phyloP scores from a whole-genome alignment of 345 rosid genomes.

The Raphanus raphanistrum region DNA sequence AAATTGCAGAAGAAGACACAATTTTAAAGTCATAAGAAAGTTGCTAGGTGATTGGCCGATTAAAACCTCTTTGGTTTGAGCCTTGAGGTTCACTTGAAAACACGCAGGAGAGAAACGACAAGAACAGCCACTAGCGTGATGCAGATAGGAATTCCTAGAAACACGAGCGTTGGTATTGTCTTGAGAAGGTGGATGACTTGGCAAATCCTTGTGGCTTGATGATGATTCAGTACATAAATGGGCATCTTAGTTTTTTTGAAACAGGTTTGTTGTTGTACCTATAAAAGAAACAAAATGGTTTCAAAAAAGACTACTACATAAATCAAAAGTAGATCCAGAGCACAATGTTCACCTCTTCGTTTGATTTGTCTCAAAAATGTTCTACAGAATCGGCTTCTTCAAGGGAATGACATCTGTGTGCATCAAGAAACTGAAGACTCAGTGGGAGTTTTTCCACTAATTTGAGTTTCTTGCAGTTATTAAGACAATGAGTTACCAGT shows the following conservation, averaged over 20 bases:
- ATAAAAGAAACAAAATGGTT: neutral
- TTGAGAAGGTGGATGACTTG: neutral
- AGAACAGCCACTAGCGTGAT: neutral
- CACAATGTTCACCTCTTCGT: neutral
- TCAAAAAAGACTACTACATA: neutral
- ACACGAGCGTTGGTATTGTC: neutral
- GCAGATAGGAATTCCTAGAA: neutral
- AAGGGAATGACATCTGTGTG: conserved; percentile 14
- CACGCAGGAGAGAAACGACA: neutral
- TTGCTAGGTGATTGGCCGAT: no score
- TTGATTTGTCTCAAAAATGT: neutral
- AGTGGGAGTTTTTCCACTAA: neutral
- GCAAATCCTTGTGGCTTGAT: neutral
- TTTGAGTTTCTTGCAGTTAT: conserved; percentile 21
- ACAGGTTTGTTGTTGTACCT: neutral
- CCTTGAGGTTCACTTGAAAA: neutral
- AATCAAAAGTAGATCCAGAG: neutral
- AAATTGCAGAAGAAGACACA: no score
- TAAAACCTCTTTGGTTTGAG: no score
- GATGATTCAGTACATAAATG: neutral
- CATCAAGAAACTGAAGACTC: conserved; percentile 20
- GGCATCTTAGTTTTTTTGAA: neutral
- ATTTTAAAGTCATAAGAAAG: no score
- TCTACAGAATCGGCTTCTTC: neutral
- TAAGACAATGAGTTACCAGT: conserved; percentile 11